These are phyloP conservation scores for Colletotrichum musicola DNA, from an alignment of 2,329 filamentous ascomycete genomes.

Conservation along the genomic window DNA sequence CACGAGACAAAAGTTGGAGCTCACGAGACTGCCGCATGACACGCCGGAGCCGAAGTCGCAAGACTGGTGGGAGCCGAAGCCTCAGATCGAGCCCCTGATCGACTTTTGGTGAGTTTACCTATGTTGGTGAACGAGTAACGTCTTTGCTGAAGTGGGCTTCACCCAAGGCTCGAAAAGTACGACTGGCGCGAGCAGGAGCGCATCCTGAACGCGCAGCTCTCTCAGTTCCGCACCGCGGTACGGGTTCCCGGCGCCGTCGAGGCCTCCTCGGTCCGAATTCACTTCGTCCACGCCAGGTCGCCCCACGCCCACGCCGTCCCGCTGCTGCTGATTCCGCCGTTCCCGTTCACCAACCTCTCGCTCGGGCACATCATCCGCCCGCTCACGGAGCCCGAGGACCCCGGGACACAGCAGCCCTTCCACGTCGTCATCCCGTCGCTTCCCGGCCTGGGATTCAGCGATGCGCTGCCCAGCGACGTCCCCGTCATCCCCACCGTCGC, in stretches of 20 bases:
- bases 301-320: slow-evolving; percentile 67
- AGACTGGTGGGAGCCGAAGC: slow-evolving; percentile 71
- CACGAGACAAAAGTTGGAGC: slow-evolving; percentile 75
- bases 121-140: background rate
- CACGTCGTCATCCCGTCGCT: slow-evolving; percentile 76
- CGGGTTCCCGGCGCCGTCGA: slow-evolving; percentile 51
- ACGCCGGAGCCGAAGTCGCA: slow-evolving; percentile 59
- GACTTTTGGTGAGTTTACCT: slow-evolving; percentile 69
- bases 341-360: slow-evolving; percentile 74
- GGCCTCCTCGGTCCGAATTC: slow-evolving; percentile 64
- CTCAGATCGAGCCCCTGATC: slow-evolving; percentile 72
- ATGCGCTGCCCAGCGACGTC: slow-evolving; percentile 65
- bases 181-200: slow-evolving; percentile 73
- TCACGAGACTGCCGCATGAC: slow-evolving; percentile 74
- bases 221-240: slow-evolving; percentile 73
- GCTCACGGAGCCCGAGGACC: slow-evolving; percentile 66
- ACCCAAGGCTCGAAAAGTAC: slow-evolving; percentile 72
- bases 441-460: slow-evolving; percentile 76
- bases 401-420: slow-evolving; percentile 64
- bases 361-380: slow-evolving; percentile 66
- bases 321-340: slow-evolving; percentile 74
- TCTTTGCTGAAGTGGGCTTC: background rate
- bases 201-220: slow-evolving; percentile 68
- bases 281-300: slow-evolving; percentile 74
- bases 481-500: slow-evolving; percentile 67